These are phyloP conservation scores for Oropetium thomaeum DNA, from an alignment of 176 grass and related monocot genomes.

Conservation along the genomic window DNA sequence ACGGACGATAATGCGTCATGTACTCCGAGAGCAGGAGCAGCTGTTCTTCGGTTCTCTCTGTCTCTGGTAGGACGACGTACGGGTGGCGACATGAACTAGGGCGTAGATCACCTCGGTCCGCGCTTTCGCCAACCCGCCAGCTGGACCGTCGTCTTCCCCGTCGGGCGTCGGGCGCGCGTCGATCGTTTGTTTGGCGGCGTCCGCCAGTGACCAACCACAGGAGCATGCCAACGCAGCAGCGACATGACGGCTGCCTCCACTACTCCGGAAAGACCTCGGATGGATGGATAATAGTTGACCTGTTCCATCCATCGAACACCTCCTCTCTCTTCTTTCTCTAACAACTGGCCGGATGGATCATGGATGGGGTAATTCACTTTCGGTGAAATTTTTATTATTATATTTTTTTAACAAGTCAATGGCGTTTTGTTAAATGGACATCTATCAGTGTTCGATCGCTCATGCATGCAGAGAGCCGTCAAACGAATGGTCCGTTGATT, in stretches of 20 bases:
- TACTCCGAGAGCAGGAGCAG: neutral
- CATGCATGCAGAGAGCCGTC: neutral
- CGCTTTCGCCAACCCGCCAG: slow-evolving; percentile 1
- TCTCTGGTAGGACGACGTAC: too few species aligned
- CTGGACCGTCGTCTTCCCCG: neutral
- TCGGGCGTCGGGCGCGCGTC: too few species aligned
- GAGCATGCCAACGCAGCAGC: slow-evolving; percentile 42
- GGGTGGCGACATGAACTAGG: slow-evolving; percentile 1
- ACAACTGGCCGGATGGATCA: too few species aligned
- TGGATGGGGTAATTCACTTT: neutral
- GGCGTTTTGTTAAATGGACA: slow-evolving; percentile 5
- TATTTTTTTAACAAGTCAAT: slow-evolving; percentile 19
- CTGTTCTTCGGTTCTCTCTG: neutral
- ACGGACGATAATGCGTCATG: neutral
- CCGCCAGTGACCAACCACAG: too few species aligned
- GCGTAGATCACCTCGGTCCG: neutral
- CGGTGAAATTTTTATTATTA: neutral
- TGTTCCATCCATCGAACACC: slow-evolving; percentile 19
- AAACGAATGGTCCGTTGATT: neutral
- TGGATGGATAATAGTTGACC: slow-evolving; percentile 40
- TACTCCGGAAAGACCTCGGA: slow-evolving; percentile 7
- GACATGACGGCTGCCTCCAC: slow-evolving; percentile 30
- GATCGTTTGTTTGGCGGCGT: too few species aligned
- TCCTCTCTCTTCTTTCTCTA: neutral
- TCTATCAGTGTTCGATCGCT: too few species aligned